phyloP scores from a whole-genome alignment of 345 rosid species.

The Populus euphratica region DNA sequence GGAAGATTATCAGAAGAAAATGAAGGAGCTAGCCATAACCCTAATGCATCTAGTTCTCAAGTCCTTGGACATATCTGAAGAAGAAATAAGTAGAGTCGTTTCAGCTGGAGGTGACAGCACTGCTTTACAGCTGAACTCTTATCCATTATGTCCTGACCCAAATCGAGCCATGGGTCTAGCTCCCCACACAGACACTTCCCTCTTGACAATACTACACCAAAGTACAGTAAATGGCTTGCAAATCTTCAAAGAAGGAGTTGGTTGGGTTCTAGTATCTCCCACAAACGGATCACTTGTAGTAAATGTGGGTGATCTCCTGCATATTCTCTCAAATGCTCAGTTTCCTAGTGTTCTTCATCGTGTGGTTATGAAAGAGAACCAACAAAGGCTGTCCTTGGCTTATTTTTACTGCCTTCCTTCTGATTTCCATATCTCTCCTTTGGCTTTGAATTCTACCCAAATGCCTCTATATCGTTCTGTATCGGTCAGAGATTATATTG shows the following conservation, averaged over 20 bases:
- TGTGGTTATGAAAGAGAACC: conserved; percentile 44
- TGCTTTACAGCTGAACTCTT: conserved; percentile 72
- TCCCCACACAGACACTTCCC: conserved; percentile 81
- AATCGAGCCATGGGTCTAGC: conserved; percentile 71
- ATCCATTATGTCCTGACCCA: conserved; percentile 79
- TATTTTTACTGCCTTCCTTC: conserved; percentile 53
- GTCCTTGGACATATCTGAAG: conserved; percentile 35
- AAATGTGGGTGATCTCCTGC: conserved; percentile 79
- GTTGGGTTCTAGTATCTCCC: conserved; percentile 67
- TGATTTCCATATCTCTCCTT: conserved; percentile 44
- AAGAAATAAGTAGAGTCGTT: conserved; percentile 29
- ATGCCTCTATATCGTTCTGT: conserved; percentile 45
- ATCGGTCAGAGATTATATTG: conserved; percentile 48
- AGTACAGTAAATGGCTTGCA: conserved; percentile 53
- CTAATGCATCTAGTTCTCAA: conserved; percentile 44
- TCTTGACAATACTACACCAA: conserved; percentile 69
- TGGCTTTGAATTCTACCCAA: conserved; percentile 25
- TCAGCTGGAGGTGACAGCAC: conserved; percentile 11
- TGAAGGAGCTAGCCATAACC: conserved; percentile 50
- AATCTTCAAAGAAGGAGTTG: conserved; percentile 45
- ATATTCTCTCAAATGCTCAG: conserved; percentile 59
- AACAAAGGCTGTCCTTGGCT: conserved; percentile 61
- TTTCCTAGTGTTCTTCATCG: conserved; percentile 65
- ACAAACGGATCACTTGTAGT: conserved; percentile 59
- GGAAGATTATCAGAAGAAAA: conserved; percentile 63